Percentiles rank a stretch among this genome's conserved stretches.
These are phyloP conservation scores for Linnemannia elongata DNA, from an alignment of 192 early-diverging fungal species.

Conservation along the genomic window DNA sequence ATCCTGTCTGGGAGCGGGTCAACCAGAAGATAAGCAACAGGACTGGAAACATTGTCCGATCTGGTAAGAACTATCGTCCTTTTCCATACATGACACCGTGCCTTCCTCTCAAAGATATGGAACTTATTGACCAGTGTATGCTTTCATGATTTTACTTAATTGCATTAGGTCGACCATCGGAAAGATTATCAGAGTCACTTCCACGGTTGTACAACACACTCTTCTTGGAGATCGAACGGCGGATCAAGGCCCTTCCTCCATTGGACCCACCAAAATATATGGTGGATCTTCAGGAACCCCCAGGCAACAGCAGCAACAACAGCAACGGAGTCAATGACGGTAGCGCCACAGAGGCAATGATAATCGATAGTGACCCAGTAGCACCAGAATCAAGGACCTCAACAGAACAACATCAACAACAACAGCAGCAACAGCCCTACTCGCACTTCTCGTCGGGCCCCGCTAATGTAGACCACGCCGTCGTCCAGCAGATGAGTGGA, in stretches of 20 bases:
- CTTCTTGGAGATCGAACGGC: slow-evolving; percentile 29
- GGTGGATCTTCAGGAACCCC: neutral
- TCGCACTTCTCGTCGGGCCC: neutral
- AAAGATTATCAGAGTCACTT: slow-evolving; percentile 35
- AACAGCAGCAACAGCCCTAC: neutral
- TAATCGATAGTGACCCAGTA: neutral
- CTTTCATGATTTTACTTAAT: neutral
- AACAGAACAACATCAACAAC: too few species aligned
- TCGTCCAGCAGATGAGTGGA: neutral
- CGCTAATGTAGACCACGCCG: neutral
- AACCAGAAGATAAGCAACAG: slow-evolving; percentile 29
- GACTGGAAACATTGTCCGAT: slow-evolving; percentile 36
- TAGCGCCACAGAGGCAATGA: neutral
- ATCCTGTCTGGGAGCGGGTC: slow-evolving; percentile 36
- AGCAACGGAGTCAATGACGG: neutral
- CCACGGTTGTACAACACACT: slow-evolving; percentile 24
- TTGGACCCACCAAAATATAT: neutral
- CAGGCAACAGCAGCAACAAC: neutral
- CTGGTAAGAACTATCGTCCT: slow-evolving; percentile 15
- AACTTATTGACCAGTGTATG: neutral
- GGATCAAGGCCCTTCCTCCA: slow-evolving; percentile 16
- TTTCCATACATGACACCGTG: neutral
- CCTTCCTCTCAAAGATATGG: neutral
- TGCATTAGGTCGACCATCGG: slow-evolving; percentile 17
- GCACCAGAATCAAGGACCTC: neutral